Evolutionary conservation across 768 basidiomycete genomes (phyloP).

Genomic region (Leucocoprinus leucothites): DNA sequence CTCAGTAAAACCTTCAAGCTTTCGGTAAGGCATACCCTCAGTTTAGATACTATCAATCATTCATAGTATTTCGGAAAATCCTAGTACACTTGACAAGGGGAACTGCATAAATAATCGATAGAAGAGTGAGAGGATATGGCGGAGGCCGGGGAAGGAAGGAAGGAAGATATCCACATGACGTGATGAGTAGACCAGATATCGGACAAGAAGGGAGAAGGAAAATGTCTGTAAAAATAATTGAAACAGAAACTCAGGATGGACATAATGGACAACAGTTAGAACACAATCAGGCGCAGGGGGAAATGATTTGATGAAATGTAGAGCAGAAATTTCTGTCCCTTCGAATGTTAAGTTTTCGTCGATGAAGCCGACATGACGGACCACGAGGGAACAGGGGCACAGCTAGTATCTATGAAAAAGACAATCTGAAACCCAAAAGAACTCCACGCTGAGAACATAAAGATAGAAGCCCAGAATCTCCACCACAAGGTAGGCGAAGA

Average conservation of each 20-base stretch:
- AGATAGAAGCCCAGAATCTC: neutral
- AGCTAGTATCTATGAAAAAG: neutral
- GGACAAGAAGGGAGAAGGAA: conserved; percentile 8
- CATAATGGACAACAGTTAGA: neutral
- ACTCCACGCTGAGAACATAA: neutral
- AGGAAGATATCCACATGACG: too few species aligned
- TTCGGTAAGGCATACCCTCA: too few species aligned
- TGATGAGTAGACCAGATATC: too few species aligned
- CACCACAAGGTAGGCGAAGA: neutral
- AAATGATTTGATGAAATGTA: neutral
- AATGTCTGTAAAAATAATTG: neutral
- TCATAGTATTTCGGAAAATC: too few species aligned
- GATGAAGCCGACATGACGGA: neutral
- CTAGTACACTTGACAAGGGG: too few species aligned
- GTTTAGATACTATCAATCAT: too few species aligned
- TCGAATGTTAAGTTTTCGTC: neutral
- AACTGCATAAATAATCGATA: too few species aligned
- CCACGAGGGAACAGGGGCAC: neutral
- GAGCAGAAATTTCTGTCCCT: neutral
- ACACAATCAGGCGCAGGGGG: neutral
- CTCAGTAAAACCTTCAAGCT: neutral
- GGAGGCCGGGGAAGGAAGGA: too few species aligned
- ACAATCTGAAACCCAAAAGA: neutral
- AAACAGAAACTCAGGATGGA: neutral
- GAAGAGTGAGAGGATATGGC: neutral